Evolutionary conservation across 768 basidiomycete species (phyloP).

Genomic region (Cystofilobasidium macerans): DNA sequence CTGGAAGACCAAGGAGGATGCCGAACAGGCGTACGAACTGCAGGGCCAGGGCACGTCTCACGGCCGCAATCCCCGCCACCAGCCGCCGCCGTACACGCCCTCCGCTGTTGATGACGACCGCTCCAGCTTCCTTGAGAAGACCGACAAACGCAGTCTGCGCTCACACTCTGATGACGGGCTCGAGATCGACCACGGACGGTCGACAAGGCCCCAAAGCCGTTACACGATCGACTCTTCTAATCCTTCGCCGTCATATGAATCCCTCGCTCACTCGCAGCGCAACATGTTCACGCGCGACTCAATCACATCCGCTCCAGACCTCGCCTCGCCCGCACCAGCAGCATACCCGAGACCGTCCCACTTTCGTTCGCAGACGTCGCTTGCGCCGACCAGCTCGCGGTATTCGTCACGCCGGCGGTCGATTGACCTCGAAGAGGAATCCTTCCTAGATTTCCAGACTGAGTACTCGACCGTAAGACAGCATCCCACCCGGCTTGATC

Average conservation of each 20-base stretch:
- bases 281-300: background rate
- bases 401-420: background rate
- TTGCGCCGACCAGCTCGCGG: background rate
- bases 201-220: background rate
- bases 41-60: background rate
- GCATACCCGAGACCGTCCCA: slow-evolving; percentile 1
- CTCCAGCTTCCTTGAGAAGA: background rate
- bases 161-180: background rate
- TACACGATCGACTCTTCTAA: slow-evolving; percentile 2
- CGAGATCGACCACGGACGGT: background rate
- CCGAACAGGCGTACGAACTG: background rate
- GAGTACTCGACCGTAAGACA: background rate
- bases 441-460: slow-evolving; percentile 9
- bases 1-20: slow-evolving; percentile 2
- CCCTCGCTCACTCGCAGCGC: background rate
- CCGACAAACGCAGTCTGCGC: no score
- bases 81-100: slow-evolving; percentile 19
- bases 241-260: slow-evolving; percentile 9
- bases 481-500: background rate
- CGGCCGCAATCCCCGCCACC: background rate
- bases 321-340: background rate
- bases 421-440: background rate
- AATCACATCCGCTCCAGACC: background rate
- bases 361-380: background rate
- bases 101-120: background rate